Base-by-base conservation (phyloP, 1,284 basidiomycete species). In the Ganoderma multipileum region DNA sequence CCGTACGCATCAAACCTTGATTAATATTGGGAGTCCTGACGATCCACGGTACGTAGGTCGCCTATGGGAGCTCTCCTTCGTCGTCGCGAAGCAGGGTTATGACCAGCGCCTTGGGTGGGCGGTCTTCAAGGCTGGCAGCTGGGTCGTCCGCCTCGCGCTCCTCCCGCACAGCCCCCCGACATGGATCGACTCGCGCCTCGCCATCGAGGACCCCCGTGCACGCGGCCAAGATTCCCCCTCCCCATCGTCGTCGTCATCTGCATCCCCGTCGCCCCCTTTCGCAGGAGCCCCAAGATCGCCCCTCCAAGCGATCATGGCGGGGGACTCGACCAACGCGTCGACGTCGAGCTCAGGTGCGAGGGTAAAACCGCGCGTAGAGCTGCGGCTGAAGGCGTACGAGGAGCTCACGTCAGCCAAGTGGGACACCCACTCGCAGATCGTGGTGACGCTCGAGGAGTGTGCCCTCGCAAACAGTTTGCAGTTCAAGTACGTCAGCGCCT, bases 111-210 rank as follows among this genome's bases (percentile, higher is more conserved):
- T 70, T 26, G 63, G 74, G 20, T 36, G 64, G 63, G 16, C 47
- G n/a, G 44, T 50, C 63, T 55, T 58, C 55, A 78, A 79, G 20
- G 71, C 80, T 41, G 88, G 87, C 3, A 80, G 85, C 36, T 92
- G 91, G 91, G 83, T 86, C 64, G 79, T 88, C 54, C 77, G 80
- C 1, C 83, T 92, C 1, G 80, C 83, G 2, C 78, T 92, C 1
- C 77, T 87, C 12, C 88, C 89, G 64, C 80, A 86, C 66, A 91
- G 89, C 66, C 84, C 89, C 0, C 86, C 89, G 1, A 88, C 90
- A 7, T 87, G 81, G 73, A 75, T 92, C 59, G 85, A 91, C 72
- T 86, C 87, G 0, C 84, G 83, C 3, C 78, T 92, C 30, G 73
- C 90, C 55, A 83, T 92, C 50, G 77, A 82, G 1, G 83, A 87